Evolutionary conservation across 768 basidiomycete genomes (phyloP).

Genomic region (Postia placenta): DNA sequence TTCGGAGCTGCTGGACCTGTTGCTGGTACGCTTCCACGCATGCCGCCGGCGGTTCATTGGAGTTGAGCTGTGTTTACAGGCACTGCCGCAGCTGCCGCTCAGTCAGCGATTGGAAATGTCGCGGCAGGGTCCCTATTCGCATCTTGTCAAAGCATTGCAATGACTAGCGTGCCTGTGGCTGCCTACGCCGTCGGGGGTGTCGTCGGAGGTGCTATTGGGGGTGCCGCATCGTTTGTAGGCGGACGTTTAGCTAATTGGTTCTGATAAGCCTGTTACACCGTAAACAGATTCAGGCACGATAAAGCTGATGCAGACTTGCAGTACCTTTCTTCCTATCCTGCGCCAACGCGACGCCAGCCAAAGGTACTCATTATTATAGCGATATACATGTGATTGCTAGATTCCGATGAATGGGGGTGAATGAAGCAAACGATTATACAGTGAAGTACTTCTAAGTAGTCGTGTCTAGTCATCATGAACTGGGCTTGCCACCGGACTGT

Average conservation of each 20-base stretch:
- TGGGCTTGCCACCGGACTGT: background rate
- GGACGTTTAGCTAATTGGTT: background rate
- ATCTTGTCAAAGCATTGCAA: slow-evolving; percentile 5
- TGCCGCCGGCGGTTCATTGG: too few relatives aligned
- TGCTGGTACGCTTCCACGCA: background rate
- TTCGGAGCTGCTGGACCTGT: background rate
- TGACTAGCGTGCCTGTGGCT: slow-evolving; percentile 1
- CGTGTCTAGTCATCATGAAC: background rate
- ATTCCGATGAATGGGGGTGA: slow-evolving; percentile 4
- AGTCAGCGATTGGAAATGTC: slow-evolving; percentile 9
- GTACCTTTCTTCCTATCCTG: too few relatives aligned
- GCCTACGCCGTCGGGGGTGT: background rate
- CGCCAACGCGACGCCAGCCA: too few relatives aligned
- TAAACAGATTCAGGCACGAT: too few relatives aligned
- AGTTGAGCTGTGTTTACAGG: too few relatives aligned
- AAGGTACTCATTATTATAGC: too few relatives aligned
- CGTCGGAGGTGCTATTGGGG: background rate
- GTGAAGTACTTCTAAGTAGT: background rate
- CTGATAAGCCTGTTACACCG: background rate
- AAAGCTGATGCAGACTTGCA: too few relatives aligned
- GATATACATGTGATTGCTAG: background rate
- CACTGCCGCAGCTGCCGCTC: slow-evolving; percentile 4
- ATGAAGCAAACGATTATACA: slow-evolving; percentile 3
- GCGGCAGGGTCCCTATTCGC: slow-evolving; percentile 9
- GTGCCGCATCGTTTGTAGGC: too few relatives aligned